A percentile compares a stretch with the other conserved stretches of the same genome.
These are phyloP conservation scores for Nakazawaea laoshanensis DNA, from an alignment of 805 yeast genomes.

Conservation along the genomic window DNA sequence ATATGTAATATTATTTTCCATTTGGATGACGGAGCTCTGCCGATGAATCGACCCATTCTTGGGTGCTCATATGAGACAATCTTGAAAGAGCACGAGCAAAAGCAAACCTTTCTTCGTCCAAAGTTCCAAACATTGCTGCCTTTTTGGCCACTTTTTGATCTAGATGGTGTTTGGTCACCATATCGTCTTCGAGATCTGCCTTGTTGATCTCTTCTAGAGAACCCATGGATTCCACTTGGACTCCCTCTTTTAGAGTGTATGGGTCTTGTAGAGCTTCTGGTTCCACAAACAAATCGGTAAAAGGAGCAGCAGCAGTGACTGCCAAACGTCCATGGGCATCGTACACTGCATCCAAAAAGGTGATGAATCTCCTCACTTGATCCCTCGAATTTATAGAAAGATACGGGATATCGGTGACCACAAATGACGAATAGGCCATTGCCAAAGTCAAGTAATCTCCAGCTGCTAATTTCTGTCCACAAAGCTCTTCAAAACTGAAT, in stretches of 20 bases:
- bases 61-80: conserved; percentile 87
- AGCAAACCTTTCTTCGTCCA: conserved; percentile 95
- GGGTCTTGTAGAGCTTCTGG: conserved; percentile 51
- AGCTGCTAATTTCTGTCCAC: conserved; percentile 84
- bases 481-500: conserved; percentile 77
- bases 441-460: conserved; percentile 91
- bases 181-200: conserved; percentile 38
- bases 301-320: conserved; percentile 82
- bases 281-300: conserved; percentile 78
- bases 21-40: conserved; percentile 2
- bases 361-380: conserved; percentile 83
- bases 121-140: conserved; percentile 63
- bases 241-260: conserved; percentile 24
- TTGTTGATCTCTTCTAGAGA: conserved; percentile 19
- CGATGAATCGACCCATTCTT: conserved; percentile 88
- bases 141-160: conserved; percentile 62
- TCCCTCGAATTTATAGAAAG: conserved; percentile 74
- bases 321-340: conserved; percentile 85
- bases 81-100: conserved; percentile 92
- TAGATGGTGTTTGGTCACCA: conserved; percentile 72
- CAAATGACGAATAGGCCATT: conserved; percentile 60
- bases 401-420: conserved; percentile 91
- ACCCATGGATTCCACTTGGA: conserved; percentile 18
- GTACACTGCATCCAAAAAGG: conserved; percentile 91
- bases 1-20: conserved; percentile 4